Evolutionary conservation across 139 green algal genomes (phyloP), one percentile per base, ranked within the genome.

Genomic region (Chlorella sp.): DNA sequence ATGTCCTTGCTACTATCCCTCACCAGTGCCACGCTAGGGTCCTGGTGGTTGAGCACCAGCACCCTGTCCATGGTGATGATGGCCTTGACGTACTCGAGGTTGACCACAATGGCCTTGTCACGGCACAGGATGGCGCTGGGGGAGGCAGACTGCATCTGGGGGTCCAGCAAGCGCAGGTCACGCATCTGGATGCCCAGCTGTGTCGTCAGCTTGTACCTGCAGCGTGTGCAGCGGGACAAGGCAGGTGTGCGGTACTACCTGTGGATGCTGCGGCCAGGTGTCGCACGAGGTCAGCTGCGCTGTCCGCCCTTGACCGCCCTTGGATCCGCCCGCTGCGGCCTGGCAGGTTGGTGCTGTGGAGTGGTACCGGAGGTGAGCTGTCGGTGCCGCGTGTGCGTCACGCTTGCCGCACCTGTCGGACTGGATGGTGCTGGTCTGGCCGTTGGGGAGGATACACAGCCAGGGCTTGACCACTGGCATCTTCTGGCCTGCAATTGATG

Each of bases 141-240:
- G 82, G 88, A 86, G 62, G 77, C 83, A 42, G 81, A 83, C 55
- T 65, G 73, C 33, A 84, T 60, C 2, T 71, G 55, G 32, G 70
- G 83, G 72, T 91, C 86, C 78, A 91, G 81, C 51, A 91, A 77
- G 22, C 86, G 79, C 62, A 91, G 81, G 74, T 91, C 86, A 36
- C 86, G 81, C 0, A 73, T 75, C 72, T 91, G 83, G 49, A 91
- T 83, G 22, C 86, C 86, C 62, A 88, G 81, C 78, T 89, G 82
- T 55, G 85, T 70, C 2, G 78, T 86, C 5, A 91, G 82, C 72
- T 82, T 81, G 71, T 82, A 87, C 67, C 86, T 86, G 74, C n/a
- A n/a, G n/a, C n/a, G n/a, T n/a, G n/a, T n/a, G n/a, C n/a, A n/a
- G n/a, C n/a, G n/a, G n/a, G n/a, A n/a, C n/a, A n/a, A n/a, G n/a